Percentiles rank a stretch among this genome's conserved stretches.
Conservation (phyloP, 495 filamentous ascomycete species). For the Lepidopterella palustris region DNA sequence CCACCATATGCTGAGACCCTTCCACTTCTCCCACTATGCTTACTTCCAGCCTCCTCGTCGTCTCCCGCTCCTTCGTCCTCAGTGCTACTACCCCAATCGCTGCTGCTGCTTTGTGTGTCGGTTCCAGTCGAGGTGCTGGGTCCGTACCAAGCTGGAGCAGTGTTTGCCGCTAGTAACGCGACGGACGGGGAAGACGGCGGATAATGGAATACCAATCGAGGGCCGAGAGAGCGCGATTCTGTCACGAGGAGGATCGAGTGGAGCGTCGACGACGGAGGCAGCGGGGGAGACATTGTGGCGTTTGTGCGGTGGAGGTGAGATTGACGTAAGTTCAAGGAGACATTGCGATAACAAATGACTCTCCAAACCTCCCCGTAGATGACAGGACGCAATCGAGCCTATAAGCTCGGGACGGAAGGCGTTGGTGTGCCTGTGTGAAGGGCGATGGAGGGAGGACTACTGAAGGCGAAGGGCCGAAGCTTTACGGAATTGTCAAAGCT, state of each 20-base stretch:
- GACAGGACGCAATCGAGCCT: too few species aligned
- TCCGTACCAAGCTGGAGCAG: conserved; percentile 26
- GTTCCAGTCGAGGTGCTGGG: conserved; percentile 34
- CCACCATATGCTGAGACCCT: conserved; percentile 24
- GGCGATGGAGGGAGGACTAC: too few species aligned
- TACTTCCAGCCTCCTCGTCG: conserved; percentile 29
- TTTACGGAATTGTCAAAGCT: too few species aligned
- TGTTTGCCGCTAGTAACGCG: conserved; percentile 24
- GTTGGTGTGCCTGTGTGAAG: too few species aligned
- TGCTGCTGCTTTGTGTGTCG: conserved; percentile 27
- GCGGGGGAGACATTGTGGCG: conserved; percentile 22
- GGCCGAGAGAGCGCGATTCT: conserved; percentile 65
- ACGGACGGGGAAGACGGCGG: conserved; percentile 54
- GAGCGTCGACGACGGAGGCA: conserved; percentile 48
- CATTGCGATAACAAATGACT: too few species aligned
- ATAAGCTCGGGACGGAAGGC: too few species aligned
- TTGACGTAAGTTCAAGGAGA: too few species aligned
- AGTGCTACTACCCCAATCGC: conserved; percentile 43
- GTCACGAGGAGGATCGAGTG: conserved; percentile 77
- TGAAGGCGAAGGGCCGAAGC: too few species aligned
- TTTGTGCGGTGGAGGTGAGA: not conserved
- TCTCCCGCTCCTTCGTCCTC: conserved; percentile 47
- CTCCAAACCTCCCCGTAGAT: too few species aligned
- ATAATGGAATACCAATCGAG: conserved; percentile 87
- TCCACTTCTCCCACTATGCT: conserved; percentile 32